Evolutionary conservation across 1,284 basidiomycete genomes (phyloP).

Genomic region (Irpex rosettiformis): DNA sequence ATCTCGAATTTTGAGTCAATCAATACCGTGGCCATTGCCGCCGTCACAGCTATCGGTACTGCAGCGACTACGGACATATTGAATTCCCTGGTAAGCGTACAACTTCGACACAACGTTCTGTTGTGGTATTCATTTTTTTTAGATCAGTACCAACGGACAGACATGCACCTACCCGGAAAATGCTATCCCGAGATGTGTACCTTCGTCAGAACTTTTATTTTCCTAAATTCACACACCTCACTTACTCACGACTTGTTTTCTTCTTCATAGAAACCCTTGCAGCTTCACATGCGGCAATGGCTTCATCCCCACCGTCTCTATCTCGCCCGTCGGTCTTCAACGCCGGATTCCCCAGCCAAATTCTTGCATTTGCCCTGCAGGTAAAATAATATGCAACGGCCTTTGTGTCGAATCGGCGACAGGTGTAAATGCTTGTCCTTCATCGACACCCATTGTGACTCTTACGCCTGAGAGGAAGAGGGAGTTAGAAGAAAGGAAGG

Average conservation of each 20-base stretch:
- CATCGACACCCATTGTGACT: conserved; percentile 12
- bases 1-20: conserved; percentile 32
- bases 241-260: not conserved
- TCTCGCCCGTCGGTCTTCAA: conserved; percentile 6
- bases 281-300: conserved; percentile 44
- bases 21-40: conserved; percentile 29
- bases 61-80: not conserved
- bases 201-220: no score
- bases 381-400: conserved; percentile 43
- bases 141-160: no score
- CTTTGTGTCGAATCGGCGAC: conserved; percentile 29
- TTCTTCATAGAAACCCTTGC: conserved; percentile 32
- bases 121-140: no score
- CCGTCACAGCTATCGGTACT: conserved; percentile 30
- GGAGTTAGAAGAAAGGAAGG: no score
- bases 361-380: conserved; percentile 38
- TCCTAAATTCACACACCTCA: no score
- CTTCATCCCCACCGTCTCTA: conserved; percentile 17
- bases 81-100: no score
- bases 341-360: conserved; percentile 30
- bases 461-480: conserved; percentile 14
- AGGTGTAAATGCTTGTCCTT: conserved; percentile 21
- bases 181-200: no score
- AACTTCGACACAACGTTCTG: no score
- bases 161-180: no score